Percentiles rank a stretch among this genome's conserved stretches.
Conservation (phyloP, 495 filamentous ascomycete species). For the Usnea hakonensis region DNA sequence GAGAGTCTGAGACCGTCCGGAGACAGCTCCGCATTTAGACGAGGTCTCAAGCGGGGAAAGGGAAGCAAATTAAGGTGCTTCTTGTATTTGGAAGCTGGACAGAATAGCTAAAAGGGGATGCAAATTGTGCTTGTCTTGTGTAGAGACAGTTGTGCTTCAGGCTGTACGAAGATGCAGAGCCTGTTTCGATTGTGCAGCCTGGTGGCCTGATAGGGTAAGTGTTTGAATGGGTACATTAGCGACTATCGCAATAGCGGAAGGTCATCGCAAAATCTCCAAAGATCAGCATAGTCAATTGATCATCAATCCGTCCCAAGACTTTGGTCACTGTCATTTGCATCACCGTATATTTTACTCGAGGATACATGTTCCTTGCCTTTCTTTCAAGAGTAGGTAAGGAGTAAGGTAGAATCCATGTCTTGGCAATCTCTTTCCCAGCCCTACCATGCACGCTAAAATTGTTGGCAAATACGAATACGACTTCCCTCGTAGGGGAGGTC, state of each 20-base stretch:
- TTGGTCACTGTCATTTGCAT: background rate
- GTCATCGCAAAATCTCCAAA: background rate
- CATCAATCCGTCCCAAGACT: background rate
- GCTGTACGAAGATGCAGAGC: background rate
- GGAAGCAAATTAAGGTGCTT: background rate
- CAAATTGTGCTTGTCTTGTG: background rate
- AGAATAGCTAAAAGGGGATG: background rate
- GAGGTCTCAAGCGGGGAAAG: background rate
- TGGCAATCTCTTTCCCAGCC: background rate
- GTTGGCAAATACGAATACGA: too few species aligned
- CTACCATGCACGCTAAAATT: background rate
- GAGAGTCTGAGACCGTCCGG: background rate
- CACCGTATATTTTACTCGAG: too few species aligned
- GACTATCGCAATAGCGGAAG: background rate
- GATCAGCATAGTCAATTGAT: constrained; percentile 3
- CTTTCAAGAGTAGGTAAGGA: too few species aligned
- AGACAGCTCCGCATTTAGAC: background rate
- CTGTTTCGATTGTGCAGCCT: background rate
- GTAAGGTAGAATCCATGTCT: too few species aligned
- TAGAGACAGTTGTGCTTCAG: background rate
- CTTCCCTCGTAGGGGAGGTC: too few species aligned
- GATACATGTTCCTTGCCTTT: too few species aligned
- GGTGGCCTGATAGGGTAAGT: background rate
- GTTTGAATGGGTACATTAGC: background rate
- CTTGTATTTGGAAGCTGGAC: background rate